phyloP scores from a whole-genome alignment of 441 rosid genomes.

The Populus hybrid region DNA sequence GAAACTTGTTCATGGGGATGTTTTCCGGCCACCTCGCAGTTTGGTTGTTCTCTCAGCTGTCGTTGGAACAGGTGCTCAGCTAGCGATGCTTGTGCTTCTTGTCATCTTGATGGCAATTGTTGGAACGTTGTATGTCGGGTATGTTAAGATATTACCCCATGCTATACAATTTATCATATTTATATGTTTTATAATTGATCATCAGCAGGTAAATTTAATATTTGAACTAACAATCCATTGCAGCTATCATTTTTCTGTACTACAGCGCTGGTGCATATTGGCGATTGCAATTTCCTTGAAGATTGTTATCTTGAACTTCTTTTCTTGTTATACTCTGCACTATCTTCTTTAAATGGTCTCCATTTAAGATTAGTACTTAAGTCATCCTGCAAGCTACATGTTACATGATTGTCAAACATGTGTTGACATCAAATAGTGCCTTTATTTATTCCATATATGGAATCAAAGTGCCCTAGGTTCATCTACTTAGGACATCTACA shows the following conservation, averaged over 20 bases:
- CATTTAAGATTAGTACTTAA: not conserved
- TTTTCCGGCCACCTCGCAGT: constrained; percentile 74
- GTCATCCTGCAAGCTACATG: not conserved
- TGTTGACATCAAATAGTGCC: not conserved
- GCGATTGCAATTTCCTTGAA: not conserved
- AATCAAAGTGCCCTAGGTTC: not conserved
- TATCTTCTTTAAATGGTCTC: not conserved
- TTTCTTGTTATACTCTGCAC: not conserved
- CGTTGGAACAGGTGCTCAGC: constrained; percentile 97
- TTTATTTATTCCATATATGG: too few relatives aligned
- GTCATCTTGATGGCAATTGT: constrained; percentile 93
- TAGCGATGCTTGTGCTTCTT: constrained; percentile 88
- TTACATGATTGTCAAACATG: not conserved
- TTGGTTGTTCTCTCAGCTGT: constrained; percentile 82
- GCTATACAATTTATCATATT: not conserved
- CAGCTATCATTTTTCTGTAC: not conserved
- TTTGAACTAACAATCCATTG: not conserved
- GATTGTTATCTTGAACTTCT: not conserved
- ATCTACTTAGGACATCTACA: not conserved
- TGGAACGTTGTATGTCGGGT: constrained; percentile 92
- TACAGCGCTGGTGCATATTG: not conserved
- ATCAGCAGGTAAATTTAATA: not conserved
- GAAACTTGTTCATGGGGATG: constrained; percentile 99
- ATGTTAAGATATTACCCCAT: constrained; percentile 31
- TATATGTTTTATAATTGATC: not conserved